Evolutionary conservation across 2,329 filamentous ascomycete species (phyloP).

Genomic region (Aureobasidium leucospermi): DNA sequence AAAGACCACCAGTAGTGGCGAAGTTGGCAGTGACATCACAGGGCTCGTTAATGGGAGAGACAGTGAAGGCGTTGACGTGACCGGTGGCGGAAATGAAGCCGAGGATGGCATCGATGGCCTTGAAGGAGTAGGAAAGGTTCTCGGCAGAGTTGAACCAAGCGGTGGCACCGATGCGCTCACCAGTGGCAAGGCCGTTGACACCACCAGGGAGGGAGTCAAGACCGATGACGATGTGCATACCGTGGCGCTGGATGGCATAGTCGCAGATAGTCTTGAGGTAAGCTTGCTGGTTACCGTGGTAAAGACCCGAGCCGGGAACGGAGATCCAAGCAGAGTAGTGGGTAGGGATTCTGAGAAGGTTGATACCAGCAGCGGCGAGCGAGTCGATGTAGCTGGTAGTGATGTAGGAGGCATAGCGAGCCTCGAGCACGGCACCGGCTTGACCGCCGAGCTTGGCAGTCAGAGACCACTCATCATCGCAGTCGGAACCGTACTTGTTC

Average conservation of each 20-base stretch:
- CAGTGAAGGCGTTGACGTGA: constrained; percentile 11
- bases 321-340: constrained; percentile 16
- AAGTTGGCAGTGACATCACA: constrained; percentile 19
- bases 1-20: constrained; percentile 25
- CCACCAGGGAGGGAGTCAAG: constrained; percentile 28
- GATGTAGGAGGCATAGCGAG: constrained; percentile 25
- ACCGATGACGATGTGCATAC: constrained; percentile 31
- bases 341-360: constrained; percentile 15
- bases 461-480: constrained; percentile 30
- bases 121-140: constrained; percentile 26
- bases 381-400: constrained; percentile 13
- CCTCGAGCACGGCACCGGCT: constrained; percentile 25
- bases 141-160: constrained; percentile 23
- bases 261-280: constrained; percentile 14
- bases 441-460: constrained; percentile 25
- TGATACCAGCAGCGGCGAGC: constrained; percentile 13
- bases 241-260: constrained; percentile 30
- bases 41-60: constrained; percentile 16
- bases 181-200: constrained; percentile 26
- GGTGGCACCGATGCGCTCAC: constrained; percentile 23
- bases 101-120: constrained; percentile 14
- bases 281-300: constrained; percentile 14
- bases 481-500: not conserved
- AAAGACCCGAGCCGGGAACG: constrained; percentile 13
- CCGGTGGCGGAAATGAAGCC: constrained; percentile 14